These are phyloP conservation scores for Debaryomycetaceae sp. DNA, from an alignment of 1,139 yeast species.

Conservation along the genomic window DNA sequence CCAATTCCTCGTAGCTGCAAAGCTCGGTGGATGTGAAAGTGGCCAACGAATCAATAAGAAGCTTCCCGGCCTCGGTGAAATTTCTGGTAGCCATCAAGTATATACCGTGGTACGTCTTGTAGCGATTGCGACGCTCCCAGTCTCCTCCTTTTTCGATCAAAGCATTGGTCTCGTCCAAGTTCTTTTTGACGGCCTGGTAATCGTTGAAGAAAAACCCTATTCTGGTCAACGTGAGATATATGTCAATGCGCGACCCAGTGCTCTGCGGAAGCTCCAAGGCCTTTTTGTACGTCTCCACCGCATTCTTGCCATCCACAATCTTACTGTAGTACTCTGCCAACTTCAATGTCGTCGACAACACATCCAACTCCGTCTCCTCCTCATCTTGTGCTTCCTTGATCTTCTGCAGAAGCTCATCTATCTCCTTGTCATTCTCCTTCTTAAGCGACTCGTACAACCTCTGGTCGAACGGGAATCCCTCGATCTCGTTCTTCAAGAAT, in stretches of 20 bases:
- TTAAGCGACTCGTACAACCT: conserved; percentile 46
- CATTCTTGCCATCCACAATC: conserved; percentile 77
- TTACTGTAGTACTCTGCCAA: conserved; percentile 86
- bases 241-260: conserved; percentile 87
- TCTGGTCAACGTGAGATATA: conserved; percentile 74
- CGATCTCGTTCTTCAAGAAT: conserved; percentile 54
- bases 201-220: conserved; percentile 87
- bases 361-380: conserved; percentile 87
- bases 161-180: conserved; percentile 67
- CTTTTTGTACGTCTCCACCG: conserved; percentile 66
- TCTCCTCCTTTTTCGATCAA: conserved; percentile 96
- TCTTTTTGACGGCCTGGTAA: conserved; percentile 63
- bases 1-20: conserved; percentile 85
- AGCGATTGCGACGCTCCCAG: conserved; percentile 97
- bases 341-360: conserved; percentile 69
- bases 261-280: conserved; percentile 81
- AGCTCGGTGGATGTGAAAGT: conserved; percentile 96
- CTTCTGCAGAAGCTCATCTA: conserved; percentile 54
- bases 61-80: conserved; percentile 75
- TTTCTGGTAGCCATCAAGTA: conserved; percentile 82
- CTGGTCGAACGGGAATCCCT: conserved; percentile 57
- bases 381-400: conserved; percentile 77
- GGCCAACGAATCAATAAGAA: conserved; percentile 86
- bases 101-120: conserved; percentile 86
- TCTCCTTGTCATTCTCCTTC: conserved; percentile 52